phyloP scores from a whole-genome alignment of 164 flowering plant genomes.

The Malania oleifera region DNA sequence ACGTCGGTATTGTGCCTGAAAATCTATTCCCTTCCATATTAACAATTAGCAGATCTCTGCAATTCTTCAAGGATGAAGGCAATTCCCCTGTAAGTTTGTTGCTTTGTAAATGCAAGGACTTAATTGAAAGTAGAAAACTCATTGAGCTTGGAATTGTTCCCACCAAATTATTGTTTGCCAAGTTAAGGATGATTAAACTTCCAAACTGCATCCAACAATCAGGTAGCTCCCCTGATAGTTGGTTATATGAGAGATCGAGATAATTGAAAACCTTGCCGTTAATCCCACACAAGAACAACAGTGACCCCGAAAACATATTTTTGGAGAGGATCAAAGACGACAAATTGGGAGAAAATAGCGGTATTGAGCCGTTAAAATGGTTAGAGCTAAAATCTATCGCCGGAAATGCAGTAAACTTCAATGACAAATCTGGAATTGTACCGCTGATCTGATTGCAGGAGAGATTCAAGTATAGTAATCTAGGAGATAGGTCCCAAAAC shows the following conservation, averaged over 20 bases:
- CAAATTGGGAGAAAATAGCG: too few relatives aligned
- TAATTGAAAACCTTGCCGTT: too few relatives aligned
- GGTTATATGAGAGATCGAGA: too few relatives aligned
- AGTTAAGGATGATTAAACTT: slow-evolving; percentile 1
- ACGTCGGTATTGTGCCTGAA: slow-evolving; percentile 7
- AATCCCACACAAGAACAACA: too few relatives aligned
- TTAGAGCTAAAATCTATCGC: too few relatives aligned
- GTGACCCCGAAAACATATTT: too few relatives aligned
- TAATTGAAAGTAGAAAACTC: not conserved
- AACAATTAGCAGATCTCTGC: not conserved
- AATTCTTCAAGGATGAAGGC: not conserved
- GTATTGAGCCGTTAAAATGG: too few relatives aligned
- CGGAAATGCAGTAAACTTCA: too few relatives aligned
- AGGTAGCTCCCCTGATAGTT: too few relatives aligned
- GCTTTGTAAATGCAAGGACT: not conserved
- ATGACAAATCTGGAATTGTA: slow-evolving; percentile 7
- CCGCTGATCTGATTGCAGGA: slow-evolving; percentile 10
- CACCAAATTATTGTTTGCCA: not conserved
- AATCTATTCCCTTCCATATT: slow-evolving; percentile 8
- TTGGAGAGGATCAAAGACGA: too few relatives aligned
- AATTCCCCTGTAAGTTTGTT: slow-evolving; percentile 5
- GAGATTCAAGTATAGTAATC: slow-evolving; percentile 8
- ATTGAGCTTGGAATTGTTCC: not conserved
- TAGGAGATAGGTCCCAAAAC: not conserved
- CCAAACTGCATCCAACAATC: too few relatives aligned